These are phyloP conservation scores for Syzygium syzygioides DNA, from an alignment of 441 rosid species.

Conservation along the genomic window DNA sequence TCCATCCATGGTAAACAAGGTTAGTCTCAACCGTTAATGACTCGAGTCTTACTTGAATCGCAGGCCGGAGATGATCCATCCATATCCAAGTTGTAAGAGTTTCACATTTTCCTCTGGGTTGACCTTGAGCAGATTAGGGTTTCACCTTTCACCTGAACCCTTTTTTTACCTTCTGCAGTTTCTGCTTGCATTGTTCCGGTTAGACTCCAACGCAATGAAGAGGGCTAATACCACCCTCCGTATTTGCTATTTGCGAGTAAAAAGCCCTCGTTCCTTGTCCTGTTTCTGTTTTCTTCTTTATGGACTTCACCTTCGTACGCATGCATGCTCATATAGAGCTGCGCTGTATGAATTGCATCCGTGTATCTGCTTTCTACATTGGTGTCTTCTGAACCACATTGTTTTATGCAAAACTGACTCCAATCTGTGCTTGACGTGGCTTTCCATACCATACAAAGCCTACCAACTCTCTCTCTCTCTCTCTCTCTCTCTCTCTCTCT, in stretches of 20 bases:
- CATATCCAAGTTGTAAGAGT: background rate
- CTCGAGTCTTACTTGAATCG: background rate
- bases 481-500: too few relatives aligned
- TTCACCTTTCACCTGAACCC: background rate
- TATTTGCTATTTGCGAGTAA: background rate
- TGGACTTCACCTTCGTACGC: background rate
- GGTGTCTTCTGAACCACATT: background rate
- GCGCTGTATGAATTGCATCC: background rate
- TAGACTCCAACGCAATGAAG: background rate
- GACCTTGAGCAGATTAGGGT: background rate
- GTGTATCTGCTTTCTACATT: background rate
- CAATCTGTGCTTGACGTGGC: background rate
- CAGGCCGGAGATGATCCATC: background rate
- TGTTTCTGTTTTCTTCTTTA: background rate
- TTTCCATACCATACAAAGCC: background rate
- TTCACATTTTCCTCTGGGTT: background rate
- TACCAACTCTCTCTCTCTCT: background rate
- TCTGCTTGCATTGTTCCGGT: background rate
- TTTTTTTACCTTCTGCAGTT: background rate
- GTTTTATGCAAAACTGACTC: background rate
- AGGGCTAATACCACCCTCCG: background rate
- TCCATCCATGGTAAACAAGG: background rate
- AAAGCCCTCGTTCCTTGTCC: background rate
- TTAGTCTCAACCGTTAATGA: background rate
- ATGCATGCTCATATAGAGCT: background rate